Conservation (phyloP, 495 filamentous ascomycete genomes). For the Aspergillus diversus region DNA sequence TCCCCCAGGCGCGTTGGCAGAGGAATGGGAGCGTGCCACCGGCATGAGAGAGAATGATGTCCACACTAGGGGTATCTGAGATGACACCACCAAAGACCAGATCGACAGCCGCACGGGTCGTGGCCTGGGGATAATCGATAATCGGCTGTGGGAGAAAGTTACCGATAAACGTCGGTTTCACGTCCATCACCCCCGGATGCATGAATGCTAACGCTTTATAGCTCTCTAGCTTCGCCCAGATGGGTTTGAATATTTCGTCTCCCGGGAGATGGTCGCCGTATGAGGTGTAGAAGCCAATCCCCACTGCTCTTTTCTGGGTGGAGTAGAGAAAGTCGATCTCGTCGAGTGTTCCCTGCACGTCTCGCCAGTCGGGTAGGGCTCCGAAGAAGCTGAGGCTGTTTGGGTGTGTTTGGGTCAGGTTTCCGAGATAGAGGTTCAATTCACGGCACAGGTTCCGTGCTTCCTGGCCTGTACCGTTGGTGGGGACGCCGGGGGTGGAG, state of each 20-base stretch:
- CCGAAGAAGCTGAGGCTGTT: background rate
- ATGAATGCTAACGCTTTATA: background rate
- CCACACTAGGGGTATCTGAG: conserved; percentile 19
- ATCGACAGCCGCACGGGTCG: background rate
- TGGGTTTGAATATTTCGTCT: background rate
- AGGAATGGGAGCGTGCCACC: conserved; percentile 55
- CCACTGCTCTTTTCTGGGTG: background rate
- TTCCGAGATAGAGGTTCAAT: too few species aligned
- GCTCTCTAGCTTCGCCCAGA: background rate
- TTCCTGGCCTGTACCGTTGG: too few species aligned
- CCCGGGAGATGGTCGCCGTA: background rate
- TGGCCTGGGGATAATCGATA: conserved; percentile 60
- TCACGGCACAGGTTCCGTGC: too few species aligned
- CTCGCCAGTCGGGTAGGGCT: background rate
- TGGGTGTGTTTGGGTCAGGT: background rate
- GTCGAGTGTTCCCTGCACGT: background rate
- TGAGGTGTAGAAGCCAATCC: background rate
- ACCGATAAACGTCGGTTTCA: background rate
- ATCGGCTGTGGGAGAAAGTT: conserved; percentile 44
- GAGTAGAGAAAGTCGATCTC: background rate
- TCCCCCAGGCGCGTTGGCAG: conserved; percentile 21
- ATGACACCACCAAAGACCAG: too few species aligned
- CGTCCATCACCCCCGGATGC: background rate
- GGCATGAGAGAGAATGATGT: conserved; percentile 56
- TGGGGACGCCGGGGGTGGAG: background rate